Percentiles rank a stretch among this genome's conserved stretches.
Conservation (phyloP, 257 asterid species). For the Dorcoceras hygrometricum region DNA sequence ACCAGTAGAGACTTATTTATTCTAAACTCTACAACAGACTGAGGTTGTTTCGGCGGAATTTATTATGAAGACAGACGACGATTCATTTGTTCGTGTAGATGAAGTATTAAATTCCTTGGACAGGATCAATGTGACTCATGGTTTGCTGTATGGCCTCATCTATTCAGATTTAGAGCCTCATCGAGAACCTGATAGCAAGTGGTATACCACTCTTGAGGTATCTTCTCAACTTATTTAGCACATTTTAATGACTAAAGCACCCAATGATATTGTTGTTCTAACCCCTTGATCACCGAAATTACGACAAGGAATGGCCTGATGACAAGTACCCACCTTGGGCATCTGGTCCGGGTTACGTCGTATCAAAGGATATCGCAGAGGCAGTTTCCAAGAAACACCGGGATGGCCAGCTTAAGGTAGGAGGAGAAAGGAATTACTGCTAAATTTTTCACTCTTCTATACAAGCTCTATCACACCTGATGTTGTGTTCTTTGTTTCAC, state of each 20-base stretch:
- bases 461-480: not conserved
- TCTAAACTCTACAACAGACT: conserved; percentile 65
- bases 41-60: conserved; percentile 73
- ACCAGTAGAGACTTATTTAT: conserved; percentile 35
- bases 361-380: conserved; percentile 77
- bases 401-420: conserved; percentile 68
- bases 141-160: conserved; percentile 91
- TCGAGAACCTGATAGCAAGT: conserved; percentile 82
- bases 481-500: not conserved
- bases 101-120: conserved; percentile 68
- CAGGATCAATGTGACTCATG: conserved; percentile 47
- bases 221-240: conserved; percentile 19
- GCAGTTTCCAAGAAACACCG: conserved; percentile 58
- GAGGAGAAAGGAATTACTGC: not conserved
- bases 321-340: conserved; percentile 94
- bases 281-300: conserved; percentile 11
- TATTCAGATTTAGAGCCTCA: conserved; percentile 83
- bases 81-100: conserved; percentile 94
- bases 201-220: conserved; percentile 96
- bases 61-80: conserved; percentile 98
- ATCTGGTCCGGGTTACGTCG: conserved; percentile 89
- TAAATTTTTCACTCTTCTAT: not conserved
- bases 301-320: conserved; percentile 77
- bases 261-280: conserved; percentile 18
- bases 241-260: conserved; percentile 2